Percentiles rank a stretch among this genome's conserved stretches.
Evolutionary conservation across 164 flowering plant genomes (phyloP).

Genomic region (Kalanchoe fedtschenkoi): DNA sequence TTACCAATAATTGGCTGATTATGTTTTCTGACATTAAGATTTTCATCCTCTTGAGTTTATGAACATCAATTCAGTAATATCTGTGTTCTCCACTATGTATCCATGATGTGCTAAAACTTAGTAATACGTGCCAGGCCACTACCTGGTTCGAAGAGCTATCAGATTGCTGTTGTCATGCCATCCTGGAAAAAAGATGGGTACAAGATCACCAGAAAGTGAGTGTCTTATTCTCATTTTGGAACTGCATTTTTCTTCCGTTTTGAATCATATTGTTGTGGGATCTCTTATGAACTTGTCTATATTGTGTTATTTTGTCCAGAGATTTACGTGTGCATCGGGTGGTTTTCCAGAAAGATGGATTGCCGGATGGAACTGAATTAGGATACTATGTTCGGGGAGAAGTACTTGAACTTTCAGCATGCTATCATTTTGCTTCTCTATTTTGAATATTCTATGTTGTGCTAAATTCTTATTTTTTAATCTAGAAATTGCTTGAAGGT

Average conservation of each 20-base stretch:
- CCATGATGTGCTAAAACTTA: background rate
- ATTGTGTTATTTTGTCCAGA: constrained; percentile 24
- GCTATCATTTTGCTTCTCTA: background rate
- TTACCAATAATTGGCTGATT: background rate
- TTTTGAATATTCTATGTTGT: background rate
- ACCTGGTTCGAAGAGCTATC: background rate
- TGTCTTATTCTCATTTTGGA: background rate
- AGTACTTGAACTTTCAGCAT: constrained; percentile 26
- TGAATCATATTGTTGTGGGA: background rate
- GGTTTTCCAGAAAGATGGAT: constrained; percentile 66
- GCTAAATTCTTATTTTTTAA: background rate
- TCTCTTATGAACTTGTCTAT: background rate
- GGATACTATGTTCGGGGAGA: constrained; percentile 69
- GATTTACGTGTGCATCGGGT: constrained; percentile 73
- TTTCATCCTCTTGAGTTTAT: background rate
- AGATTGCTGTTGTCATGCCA: background rate
- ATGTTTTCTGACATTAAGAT: background rate
- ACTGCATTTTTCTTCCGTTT: background rate
- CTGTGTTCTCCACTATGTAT: background rate
- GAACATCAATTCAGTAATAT: background rate
- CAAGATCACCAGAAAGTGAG: constrained; percentile 5
- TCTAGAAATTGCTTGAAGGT: constrained; percentile 69
- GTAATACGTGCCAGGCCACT: background rate
- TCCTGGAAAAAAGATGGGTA: background rate
- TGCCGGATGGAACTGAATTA: constrained; percentile 88